Evolutionary conservation across 192 early-diverging fungal species (phyloP), one percentile per base, ranked within the genome.

Genomic region (Physocladia obscura): DNA sequence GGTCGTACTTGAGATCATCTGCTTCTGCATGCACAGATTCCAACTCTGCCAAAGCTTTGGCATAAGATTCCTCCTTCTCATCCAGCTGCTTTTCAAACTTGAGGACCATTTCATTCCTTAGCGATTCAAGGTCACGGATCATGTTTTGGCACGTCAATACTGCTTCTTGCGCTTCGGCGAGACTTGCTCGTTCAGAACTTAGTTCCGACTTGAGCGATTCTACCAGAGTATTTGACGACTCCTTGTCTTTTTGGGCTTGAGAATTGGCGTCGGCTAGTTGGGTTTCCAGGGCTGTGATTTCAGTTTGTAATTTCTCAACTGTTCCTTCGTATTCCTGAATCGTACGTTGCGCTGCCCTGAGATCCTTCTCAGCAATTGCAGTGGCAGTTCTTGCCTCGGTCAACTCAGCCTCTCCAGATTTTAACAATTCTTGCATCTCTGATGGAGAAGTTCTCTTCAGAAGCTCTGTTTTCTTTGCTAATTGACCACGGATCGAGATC

Each of bases 21-120:
- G 56, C 30, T 30, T 68, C 65, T 0, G 37, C 34, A 68, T 68
- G 31, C 37, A 38, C 50, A 11, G 50, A 22, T 27, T 68, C 51
- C 31, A 68, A 31, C 4, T 68, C 35, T 6, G 65, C 52, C 32
- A 40, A 11, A 4, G 26, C 15, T 40, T 68, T 68, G 13, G 2
- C 26, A 24, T 38, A 68, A 6, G 35, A 15, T 4, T 5, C 50
- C 8, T 68, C 65, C 38, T 68, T 57, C 24, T 68, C 65, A 22
- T 68, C 65, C 50, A 68, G 36, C 32, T 68, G 65, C 8, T 27
- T 29, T 52, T 57, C 65, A 57, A 68, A 68, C 52, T 68, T 68
- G 4, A 49, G 19, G 21, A 57, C 26, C 50, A 57, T 68, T 37
- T 68, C 65, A 3, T 54, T 57, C 13, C 65, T 30, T 8, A 68